Evolutionary conservation across 257 asterid species (phyloP), one percentile per base, ranked within the genome.

Genomic region (Cynanchum wilfordii): DNA sequence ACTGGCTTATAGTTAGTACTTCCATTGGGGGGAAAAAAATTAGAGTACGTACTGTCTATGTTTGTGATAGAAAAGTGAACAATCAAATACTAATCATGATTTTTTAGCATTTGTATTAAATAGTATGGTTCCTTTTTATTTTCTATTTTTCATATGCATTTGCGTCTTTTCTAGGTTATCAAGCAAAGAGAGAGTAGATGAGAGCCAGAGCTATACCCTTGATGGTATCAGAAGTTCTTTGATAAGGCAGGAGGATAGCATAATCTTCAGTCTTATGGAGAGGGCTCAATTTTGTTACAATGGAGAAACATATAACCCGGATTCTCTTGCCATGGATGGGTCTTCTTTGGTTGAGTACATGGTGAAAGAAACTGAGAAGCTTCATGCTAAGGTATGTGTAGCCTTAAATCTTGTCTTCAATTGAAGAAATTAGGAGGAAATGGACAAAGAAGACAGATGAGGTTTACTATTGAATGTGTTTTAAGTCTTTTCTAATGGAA

Each of bases 221-320:
- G 97, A 92, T 6, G 99, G 97, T 56, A 89, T 95, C 66, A 80
- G 99, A 77, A 85, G 65, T 83, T 92, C 95, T 3, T 86, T 95
- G 73, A 95, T 94, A 27, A 85, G 89, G 58, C 99, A 91, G 77
- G 98, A 94, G 85, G 99, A 94, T 68, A 92, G 95, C 84, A 94
- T 95, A 70, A 94, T 94, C 73, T 94, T 88, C 79, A 77, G 87
- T 75, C 91, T 94, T 19, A 88, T 92, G 74, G 98, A 95, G 88
- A 85, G 99, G 81, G 92, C 98, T 73, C 99, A 95, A 60, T 92
- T 83, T 74, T 85, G 91, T 78, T 90, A 83, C 84, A 90, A 95
- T 56, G 86, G 75, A 3, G 88, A 79, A 66, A 87, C 93, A 10
- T 95, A 95, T 69, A 87, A 90, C 68, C 85, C 97, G 13, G 74